Evolutionary conservation across 495 filamentous ascomycete genomes (phyloP).

Genomic region (Tuber magnatum): DNA sequence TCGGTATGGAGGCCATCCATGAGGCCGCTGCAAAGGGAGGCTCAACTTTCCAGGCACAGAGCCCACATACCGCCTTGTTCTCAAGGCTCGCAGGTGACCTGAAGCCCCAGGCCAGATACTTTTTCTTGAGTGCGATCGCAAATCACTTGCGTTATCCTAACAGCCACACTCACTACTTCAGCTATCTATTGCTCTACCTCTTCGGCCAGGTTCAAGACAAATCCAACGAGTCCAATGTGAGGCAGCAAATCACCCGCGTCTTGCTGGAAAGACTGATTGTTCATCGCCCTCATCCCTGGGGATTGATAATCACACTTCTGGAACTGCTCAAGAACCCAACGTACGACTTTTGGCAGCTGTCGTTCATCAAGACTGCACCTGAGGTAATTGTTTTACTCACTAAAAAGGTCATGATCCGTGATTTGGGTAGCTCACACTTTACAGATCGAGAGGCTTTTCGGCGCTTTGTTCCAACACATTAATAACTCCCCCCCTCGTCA

Average conservation of each 20-base stretch:
- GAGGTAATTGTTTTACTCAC: slow-evolving; percentile 15
- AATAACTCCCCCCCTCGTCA: slow-evolving; percentile 39
- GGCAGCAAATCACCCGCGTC: slow-evolving; percentile 81
- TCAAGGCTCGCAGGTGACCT: slow-evolving; percentile 66
- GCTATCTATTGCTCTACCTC: slow-evolving; percentile 73
- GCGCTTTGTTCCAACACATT: slow-evolving; percentile 43
- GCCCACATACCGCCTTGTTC: slow-evolving; percentile 67
- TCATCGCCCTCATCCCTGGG: slow-evolving; percentile 94
- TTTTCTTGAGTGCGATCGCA: slow-evolving; percentile 72
- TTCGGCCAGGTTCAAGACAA: slow-evolving; percentile 73
- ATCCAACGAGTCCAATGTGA: slow-evolving; percentile 70
- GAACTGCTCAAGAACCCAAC: slow-evolving; percentile 86
- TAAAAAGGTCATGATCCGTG: not conserved
- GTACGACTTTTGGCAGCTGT: slow-evolving; percentile 83
- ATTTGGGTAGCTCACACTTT: slow-evolving; percentile 14
- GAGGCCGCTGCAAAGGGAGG: slow-evolving; percentile 53
- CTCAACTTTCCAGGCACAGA: slow-evolving; percentile 59
- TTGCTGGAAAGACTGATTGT: slow-evolving; percentile 80
- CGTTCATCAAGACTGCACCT: slow-evolving; percentile 64
- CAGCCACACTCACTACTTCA: slow-evolving; percentile 87
- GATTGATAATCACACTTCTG: slow-evolving; percentile 78
- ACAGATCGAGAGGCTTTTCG: slow-evolving; percentile 43
- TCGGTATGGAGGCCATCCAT: slow-evolving; percentile 64
- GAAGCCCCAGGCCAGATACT: slow-evolving; percentile 71
- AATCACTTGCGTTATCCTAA: slow-evolving; percentile 90